Base-by-base conservation (phyloP, 306 rosid genomes). In the Lathyrus tuberosus region DNA sequence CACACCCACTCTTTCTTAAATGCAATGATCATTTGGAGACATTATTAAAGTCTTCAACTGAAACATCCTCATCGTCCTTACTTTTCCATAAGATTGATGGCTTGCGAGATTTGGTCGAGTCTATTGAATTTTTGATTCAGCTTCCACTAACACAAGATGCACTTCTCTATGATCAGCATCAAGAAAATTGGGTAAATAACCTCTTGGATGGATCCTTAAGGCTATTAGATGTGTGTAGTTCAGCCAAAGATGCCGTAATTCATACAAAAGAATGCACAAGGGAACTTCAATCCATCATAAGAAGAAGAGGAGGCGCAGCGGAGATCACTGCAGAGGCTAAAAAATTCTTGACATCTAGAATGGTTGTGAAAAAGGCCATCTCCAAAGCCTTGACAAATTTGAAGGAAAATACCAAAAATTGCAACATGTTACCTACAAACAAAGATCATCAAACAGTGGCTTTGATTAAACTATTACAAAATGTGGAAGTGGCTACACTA, bases 191-290 rank as follows among this genome's bases (percentile, higher is more conserved):
- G 72, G 66, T 51, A 6, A 69, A 76, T 51, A 74, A 37, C 53
- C 60, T 70, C 8, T 20, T 69, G 73, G 73, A 69, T 52, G 73
- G 73, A 52, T 69, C 73, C 15, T 69, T 16, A 68, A 69, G 62
- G 62, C 73, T 77, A 33, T 64, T 77, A 33, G 81, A 77, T 12
- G 73, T 56, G 26, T 78, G 82, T 8, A 61, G 37, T 49, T 15
- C 78, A 1, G 75, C 75, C 59, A 78, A 73, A 60, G 82, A 78
- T 67, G 66, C 78, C 22, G 31, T 67, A 3, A 5, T 72, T 15
- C 71, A 72, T n/a, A 78, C 75, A 49, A 72, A 78, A 67, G 78
- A 60, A 37, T 78, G 78, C 78, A 51, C 67, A 14, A 40, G 74
- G 1, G 69, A 72, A 47, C 74, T 78, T 78, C 82, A 72, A 5